A percentile compares a stretch with the other conserved stretches of the same genome.
Conservation (phyloP, 495 filamentous ascomycete species). For the Xylaria cubensis region DNA sequence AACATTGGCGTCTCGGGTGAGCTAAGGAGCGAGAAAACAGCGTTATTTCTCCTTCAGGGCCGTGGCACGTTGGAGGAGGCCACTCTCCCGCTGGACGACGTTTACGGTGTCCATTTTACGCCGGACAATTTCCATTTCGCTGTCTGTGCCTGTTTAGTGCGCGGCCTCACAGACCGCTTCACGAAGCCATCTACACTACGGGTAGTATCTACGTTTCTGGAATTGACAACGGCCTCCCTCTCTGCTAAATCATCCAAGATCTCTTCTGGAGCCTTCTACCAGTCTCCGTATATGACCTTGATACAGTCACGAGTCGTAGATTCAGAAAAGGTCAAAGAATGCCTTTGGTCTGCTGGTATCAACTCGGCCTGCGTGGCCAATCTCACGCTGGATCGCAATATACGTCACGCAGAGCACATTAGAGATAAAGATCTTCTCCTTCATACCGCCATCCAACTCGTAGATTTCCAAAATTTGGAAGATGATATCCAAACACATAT, state of each 20-base stretch:
- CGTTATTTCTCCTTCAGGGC: conserved; percentile 62
- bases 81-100: conserved; percentile 62
- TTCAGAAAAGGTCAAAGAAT: conserved; percentile 56
- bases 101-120: conserved; percentile 67
- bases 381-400: conserved; percentile 40
- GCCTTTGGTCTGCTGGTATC: conserved; percentile 59
- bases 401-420: conserved; percentile 51
- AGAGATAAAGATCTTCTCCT: conserved; percentile 63
- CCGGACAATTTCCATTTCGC: conserved; percentile 69
- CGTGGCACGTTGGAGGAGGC: conserved; percentile 63
- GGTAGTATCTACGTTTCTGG: conserved; percentile 64
- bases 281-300: conserved; percentile 58
- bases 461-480: conserved; percentile 64
- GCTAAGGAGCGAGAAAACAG: conserved; percentile 63
- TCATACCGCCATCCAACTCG: conserved; percentile 61
- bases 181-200: conserved; percentile 62
- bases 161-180: conserved; percentile 64
- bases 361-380: conserved; percentile 45
- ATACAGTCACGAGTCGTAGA: conserved; percentile 55
- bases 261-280: conserved; percentile 44
- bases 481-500: conserved; percentile 60
- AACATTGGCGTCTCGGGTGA: conserved; percentile 64
- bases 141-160: conserved; percentile 63
- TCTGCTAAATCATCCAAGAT: conserved; percentile 28
- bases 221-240: conserved; percentile 56